Evolutionary conservation across 1,284 basidiomycete species (phyloP), one percentile per base, ranked within the genome.

Genomic region (Fereydounia khargensis): DNA sequence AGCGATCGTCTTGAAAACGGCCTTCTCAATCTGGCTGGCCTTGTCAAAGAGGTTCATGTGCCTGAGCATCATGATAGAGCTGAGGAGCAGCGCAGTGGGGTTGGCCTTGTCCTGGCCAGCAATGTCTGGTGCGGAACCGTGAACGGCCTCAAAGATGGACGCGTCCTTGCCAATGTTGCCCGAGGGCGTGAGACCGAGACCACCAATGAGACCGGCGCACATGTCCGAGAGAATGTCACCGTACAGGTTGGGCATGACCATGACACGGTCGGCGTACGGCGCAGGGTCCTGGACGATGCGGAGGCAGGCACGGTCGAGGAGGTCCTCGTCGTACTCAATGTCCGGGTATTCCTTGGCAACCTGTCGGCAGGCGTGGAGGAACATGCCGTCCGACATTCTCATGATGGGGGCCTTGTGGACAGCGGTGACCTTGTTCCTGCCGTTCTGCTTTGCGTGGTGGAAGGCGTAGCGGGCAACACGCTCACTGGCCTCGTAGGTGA

Each of bases 301-400:
- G 45, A 98, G 82, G 81, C 95, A 99, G 63, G 89, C 92, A 67
- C 95, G 87, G 79, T 99, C 95, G 59, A 98, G 82, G 37, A 98
- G 82, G 79, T 99, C 95, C 79, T 99, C 95, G 77, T 97, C 92
- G 78, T 98, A 99, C 28, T 73, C 72, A 72, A 99, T 86, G 57
- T 88, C 84, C 28, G 95, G 95, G 83, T 88, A 99, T 58, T 92
- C 91, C 78, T 95, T 91, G 22, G 94, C 88, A 30, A 98, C 90
- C 73, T 91, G 87, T 60, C 95, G 88, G 79, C 94, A 98, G 33
- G 95, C 95, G 45, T 89, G 88, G 77, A 98, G 81, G 83, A 99
- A 99, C 91, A 98, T 96, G 67, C 95, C 95, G 78, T 99, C 95
- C 19, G 92, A 97, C 88, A 97, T 91, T 85, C 96, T 96, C 91